A percentile compares a stretch with the other conserved stretches of the same genome.
Evolutionary conservation across 2,329 filamentous ascomycete species (phyloP).

Genomic region (Paradendryphiella salina): DNA sequence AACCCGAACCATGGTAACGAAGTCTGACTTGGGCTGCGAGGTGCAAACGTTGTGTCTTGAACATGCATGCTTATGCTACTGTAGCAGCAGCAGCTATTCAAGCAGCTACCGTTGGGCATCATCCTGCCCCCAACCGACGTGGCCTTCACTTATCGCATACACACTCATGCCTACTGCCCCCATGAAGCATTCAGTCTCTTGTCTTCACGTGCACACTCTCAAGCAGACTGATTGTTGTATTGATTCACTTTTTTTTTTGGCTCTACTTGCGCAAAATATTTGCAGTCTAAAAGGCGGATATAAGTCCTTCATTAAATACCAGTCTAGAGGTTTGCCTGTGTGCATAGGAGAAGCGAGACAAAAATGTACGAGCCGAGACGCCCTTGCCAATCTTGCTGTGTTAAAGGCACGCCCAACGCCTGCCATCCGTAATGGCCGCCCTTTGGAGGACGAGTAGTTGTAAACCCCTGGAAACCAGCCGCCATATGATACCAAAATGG

Average conservation of each 20-base stretch:
- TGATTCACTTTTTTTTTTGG: conserved; percentile 39
- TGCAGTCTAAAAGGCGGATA: conserved; percentile 46
- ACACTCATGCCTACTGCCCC: not conserved
- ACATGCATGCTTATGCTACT: not conserved
- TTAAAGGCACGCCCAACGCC: conserved; percentile 41
- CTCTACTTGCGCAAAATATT: conserved; percentile 36
- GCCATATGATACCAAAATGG: conserved; percentile 22
- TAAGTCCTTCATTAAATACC: conserved; percentile 49
- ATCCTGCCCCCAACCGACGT: not conserved
- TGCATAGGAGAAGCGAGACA: conserved; percentile 31
- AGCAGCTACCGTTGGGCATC: conserved; percentile 2
- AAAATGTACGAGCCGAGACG: conserved; percentile 32
- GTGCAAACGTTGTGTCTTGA: not conserved
- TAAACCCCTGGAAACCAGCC: conserved; percentile 12
- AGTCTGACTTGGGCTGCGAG: not conserved
- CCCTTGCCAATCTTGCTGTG: conserved; percentile 38
- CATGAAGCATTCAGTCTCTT: no score
- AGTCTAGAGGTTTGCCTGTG: conserved; percentile 43
- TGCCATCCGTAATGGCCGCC: conserved; percentile 22
- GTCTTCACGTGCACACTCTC: not conserved
- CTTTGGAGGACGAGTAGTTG: conserved; percentile 15
- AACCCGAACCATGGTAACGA: not conserved
- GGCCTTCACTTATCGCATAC: not conserved
- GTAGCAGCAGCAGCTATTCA: not conserved
- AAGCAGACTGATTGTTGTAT: not conserved